These are phyloP conservation scores for Phalaenopsis equestris DNA, from an alignment of 106 monocot genomes.

Conservation along the genomic window DNA sequence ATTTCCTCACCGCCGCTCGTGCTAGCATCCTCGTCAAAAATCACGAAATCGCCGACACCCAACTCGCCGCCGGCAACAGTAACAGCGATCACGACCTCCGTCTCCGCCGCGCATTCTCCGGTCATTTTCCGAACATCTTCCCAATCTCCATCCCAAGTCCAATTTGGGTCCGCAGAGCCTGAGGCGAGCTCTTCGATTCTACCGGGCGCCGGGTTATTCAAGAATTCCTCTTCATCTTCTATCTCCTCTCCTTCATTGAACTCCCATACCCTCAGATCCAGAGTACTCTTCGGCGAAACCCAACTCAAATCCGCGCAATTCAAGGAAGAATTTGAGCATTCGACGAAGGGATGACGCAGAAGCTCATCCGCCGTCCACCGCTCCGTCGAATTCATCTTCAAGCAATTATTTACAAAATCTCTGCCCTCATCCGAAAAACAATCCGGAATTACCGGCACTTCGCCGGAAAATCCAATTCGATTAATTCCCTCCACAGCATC, in stretches of 20 bases:
- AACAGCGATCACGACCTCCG: neutral
- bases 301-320: conserved; percentile 4
- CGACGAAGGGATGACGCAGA: conserved; percentile 12
- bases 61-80: neutral
- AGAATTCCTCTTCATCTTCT: conserved; percentile 2
- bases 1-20: neutral
- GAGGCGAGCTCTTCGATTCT: neutral
- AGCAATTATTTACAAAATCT: conserved; percentile 40
- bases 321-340: neutral
- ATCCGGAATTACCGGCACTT: conserved; percentile 25
- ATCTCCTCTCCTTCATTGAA: neutral
- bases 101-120: neutral
- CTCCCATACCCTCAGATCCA: conserved; percentile 8
- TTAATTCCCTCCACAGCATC: conserved; percentile 21
- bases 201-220: neutral
- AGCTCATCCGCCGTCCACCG: conserved; percentile 14
- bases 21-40: neutral
- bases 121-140: neutral
- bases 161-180: neutral
- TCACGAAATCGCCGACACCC: neutral
- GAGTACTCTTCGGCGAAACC: conserved; percentile 12
- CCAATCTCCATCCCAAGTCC: conserved; percentile 12
- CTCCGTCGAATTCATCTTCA: conserved; percentile 12
- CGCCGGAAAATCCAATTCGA: conserved; percentile 28
- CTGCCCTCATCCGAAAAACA: conserved; percentile 26